Evolutionary conservation across 2,329 filamentous ascomycete species (phyloP).

Genomic region (Colletotrichum tamarilloi): DNA sequence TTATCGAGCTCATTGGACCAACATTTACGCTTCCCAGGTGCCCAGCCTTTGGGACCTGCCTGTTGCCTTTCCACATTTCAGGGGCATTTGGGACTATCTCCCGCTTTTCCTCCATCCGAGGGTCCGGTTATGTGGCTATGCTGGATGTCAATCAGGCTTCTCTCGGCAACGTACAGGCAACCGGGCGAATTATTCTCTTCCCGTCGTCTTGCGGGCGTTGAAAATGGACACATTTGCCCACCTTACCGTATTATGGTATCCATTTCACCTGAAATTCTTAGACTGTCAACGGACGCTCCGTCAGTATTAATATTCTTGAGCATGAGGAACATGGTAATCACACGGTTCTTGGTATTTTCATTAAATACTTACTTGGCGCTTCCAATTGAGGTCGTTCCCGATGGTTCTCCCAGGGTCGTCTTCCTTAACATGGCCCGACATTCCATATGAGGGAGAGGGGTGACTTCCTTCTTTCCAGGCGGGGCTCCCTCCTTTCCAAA

Average conservation of each 20-base stretch:
- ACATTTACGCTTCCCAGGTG: background rate
- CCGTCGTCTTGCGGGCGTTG: background rate
- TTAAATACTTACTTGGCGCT: too few relatives aligned
- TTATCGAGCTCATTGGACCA: background rate
- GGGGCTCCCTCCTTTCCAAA: background rate
- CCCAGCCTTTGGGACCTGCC: slow-evolving; percentile 2
- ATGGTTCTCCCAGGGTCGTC: background rate
- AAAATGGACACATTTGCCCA: background rate
- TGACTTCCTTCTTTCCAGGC: background rate
- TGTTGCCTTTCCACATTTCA: background rate
- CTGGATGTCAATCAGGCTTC: slow-evolving; percentile 19
- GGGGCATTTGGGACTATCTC: background rate
- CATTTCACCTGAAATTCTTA: slow-evolving; percentile 8
- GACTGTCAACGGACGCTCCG: background rate
- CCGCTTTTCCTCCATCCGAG: background rate
- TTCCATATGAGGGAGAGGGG: background rate
- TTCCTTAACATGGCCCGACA: background rate
- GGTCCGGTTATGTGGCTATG: slow-evolving; percentile 21
- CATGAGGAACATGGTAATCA: background rate
- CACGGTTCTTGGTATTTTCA: background rate
- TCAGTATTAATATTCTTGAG: too few relatives aligned
- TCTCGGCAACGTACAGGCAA: slow-evolving; percentile 15
- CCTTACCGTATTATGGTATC: slow-evolving; percentile 5
- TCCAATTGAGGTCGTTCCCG: background rate
- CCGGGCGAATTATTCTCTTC: background rate